Evolutionary conservation across 192 early-diverging fungal genomes (phyloP).

Genomic region (Phlyctochytrium planicorne): DNA sequence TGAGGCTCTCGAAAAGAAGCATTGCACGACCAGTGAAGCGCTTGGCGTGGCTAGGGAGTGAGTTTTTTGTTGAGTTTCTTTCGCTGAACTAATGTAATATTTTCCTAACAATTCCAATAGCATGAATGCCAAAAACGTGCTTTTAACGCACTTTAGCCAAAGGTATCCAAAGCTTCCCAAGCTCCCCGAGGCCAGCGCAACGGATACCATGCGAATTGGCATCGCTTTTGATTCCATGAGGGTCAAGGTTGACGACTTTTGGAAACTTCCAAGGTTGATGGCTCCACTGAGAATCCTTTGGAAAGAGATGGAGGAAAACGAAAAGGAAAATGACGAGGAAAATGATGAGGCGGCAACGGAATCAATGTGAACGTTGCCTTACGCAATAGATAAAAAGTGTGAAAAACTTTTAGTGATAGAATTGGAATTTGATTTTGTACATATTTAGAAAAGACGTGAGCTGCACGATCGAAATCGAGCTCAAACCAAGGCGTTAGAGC

Average conservation of each 20-base stretch:
- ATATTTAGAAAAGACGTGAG: too few species aligned
- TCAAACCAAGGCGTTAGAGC: too few species aligned
- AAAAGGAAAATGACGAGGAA: not conserved
- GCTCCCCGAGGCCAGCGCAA: slow-evolving; percentile 16
- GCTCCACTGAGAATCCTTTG: slow-evolving; percentile 21
- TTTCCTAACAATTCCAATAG: slow-evolving; percentile 30
- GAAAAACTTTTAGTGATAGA: not conserved
- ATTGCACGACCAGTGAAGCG: slow-evolving; percentile 62
- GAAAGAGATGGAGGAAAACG: not conserved
- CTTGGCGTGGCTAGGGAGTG: slow-evolving; percentile 23
- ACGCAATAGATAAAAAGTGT: too few species aligned
- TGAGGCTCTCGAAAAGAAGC: slow-evolving; percentile 77
- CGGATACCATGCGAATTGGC: slow-evolving; percentile 38
- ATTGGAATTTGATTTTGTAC: not conserved
- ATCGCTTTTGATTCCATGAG: slow-evolving; percentile 81
- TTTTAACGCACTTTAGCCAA: slow-evolving; percentile 97
- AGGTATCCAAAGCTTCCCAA: slow-evolving; percentile 87
- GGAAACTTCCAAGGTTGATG: slow-evolving; percentile 11
- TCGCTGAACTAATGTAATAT: not conserved
- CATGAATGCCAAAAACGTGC: slow-evolving; percentile 79
- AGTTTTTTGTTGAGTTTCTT: too few species aligned
- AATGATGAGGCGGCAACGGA: not conserved
- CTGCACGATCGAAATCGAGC: too few species aligned
- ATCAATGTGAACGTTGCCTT: not conserved
- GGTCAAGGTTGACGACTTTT: slow-evolving; percentile 16